Base-by-base conservation (phyloP, 192 early-diverging fungal genomes). In the Backusella morwellensis region DNA sequence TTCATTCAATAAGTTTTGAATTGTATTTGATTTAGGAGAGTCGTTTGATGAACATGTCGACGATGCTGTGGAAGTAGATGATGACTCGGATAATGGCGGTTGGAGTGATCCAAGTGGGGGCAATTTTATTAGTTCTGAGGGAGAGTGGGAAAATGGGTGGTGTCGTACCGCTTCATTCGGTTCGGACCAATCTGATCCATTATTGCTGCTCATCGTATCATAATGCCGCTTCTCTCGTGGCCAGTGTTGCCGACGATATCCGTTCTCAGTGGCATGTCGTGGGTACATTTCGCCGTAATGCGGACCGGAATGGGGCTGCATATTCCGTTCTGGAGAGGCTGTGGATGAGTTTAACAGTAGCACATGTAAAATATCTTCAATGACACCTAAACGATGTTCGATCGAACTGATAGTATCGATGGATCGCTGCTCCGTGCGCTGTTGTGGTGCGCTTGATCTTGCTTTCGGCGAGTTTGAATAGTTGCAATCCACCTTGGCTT, bases 301-400 rank as follows among this genome's bases (percentile, higher is more conserved):
- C 41, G 66, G 66, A 67, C 74, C 74, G 74, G 74, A 75, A 75
- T 75, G 74, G 32, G 35, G 63, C 3, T 68, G 63, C 63, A 42
- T 75, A 72, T 72, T 72, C 70, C 70, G 38, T 68, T 44, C 63
- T 42, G 17, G 40, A 34, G 34, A 66, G 32, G 56, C 74, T 40
- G 74, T 66, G 15, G 73, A 50, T 29, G 74, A 75, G 3, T 44
- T 52, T 34, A 66, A 41, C 35, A 75, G 26, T 26, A 75, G 42
- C 3, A 66, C 74, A 21, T 68, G 70, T 59, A 78, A 26, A 19
- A 78, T 71, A 23, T 78, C 77, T 34, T 78, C 77, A n/a, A 78
- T 78, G 21, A 68, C 66, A 9, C 42, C 59, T 19, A 78, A 19
- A 14, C 77, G 29, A 35, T 63, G 66, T 35, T 78, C 77, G 34